Evolutionary conservation across 768 basidiomycete genomes (phyloP).

Genomic region (Russula emetica): DNA sequence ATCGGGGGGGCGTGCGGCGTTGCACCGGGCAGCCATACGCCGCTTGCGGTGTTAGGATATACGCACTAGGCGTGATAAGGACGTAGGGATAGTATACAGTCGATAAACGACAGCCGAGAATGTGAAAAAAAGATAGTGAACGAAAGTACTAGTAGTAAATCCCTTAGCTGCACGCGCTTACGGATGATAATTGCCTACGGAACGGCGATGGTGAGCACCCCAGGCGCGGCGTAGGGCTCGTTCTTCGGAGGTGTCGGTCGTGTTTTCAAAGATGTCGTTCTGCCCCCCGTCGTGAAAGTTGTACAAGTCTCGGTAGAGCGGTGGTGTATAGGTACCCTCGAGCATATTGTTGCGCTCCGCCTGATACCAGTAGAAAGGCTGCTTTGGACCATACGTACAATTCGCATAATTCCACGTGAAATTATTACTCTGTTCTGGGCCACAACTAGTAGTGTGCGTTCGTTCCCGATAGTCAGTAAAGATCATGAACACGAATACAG

Average conservation of each 20-base stretch:
- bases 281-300: constrained; percentile 45
- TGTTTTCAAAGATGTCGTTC: constrained; percentile 37
- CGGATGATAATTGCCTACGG: background rate
- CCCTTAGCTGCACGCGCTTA: background rate
- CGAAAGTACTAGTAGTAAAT: background rate
- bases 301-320: constrained; percentile 39
- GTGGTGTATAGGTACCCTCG: constrained; percentile 34
- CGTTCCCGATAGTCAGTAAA: background rate
- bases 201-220: background rate
- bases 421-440: constrained; percentile 33
- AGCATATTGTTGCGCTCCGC: constrained; percentile 39
- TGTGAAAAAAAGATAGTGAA: background rate
- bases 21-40: constrained; percentile 2
- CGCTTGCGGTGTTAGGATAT: background rate
- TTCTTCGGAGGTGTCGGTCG: background rate
- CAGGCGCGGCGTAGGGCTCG: background rate
- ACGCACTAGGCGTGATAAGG: constrained; percentile 3
- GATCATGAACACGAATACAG: background rate
- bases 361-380: constrained; percentile 42
- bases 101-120: background rate
- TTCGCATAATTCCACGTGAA: constrained; percentile 33
- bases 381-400: constrained; percentile 40
- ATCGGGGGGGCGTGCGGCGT: background rate
- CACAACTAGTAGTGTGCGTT: no score
- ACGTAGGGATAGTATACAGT: background rate